Percentiles rank a stretch among this genome's conserved stretches.
phyloP scores from a whole-genome alignment of 352 stramenopile species.

The Phytophthora europaea region DNA sequence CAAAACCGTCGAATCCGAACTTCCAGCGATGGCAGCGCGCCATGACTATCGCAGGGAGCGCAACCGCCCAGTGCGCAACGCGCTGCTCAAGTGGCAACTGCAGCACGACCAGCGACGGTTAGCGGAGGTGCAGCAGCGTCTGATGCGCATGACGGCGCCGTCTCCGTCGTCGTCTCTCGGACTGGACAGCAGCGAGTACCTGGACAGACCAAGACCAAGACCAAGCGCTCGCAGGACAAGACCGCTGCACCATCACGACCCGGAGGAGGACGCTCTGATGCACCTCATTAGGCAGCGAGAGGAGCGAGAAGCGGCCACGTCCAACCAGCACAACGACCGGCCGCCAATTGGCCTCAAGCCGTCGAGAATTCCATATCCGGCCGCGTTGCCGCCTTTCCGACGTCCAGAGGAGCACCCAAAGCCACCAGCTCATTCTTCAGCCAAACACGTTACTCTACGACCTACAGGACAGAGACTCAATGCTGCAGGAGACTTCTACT shows the following conservation, averaged over 20 bases:
- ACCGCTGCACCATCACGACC: conserved; percentile 17
- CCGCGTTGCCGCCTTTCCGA: conserved; percentile 22
- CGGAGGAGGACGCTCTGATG: conserved; percentile 58
- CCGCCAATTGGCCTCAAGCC: background rate
- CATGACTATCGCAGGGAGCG: conserved; percentile 6
- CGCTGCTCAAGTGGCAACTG: conserved; percentile 43
- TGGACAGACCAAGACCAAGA: conserved; percentile 9
- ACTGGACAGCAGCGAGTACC: conserved; percentile 3
- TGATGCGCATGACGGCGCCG: conserved; percentile 33
- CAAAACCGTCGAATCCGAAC: conserved; percentile 25
- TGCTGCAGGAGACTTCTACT: conserved; percentile 47
- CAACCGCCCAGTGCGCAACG: conserved; percentile 40
- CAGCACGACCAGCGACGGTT: conserved; percentile 36
- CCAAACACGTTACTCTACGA: conserved; percentile 17
- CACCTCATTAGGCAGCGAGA: conserved; percentile 49
- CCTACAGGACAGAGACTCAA: conserved; percentile 36
- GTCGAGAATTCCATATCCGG: conserved; percentile 17
- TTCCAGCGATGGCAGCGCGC: conserved; percentile 30
- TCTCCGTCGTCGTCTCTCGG: conserved; percentile 15
- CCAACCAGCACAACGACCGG: conserved; percentile 25
- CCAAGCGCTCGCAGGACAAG: conserved; percentile 6
- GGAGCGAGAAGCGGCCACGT: conserved; percentile 18
- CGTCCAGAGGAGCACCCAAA: conserved; percentile 5
- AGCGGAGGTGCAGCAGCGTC: conserved; percentile 24
- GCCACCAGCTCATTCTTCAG: conserved; percentile 13